Evolutionary conservation across 139 green algal genomes (phyloP).

Genomic region (Parachlorella kessleri): DNA sequence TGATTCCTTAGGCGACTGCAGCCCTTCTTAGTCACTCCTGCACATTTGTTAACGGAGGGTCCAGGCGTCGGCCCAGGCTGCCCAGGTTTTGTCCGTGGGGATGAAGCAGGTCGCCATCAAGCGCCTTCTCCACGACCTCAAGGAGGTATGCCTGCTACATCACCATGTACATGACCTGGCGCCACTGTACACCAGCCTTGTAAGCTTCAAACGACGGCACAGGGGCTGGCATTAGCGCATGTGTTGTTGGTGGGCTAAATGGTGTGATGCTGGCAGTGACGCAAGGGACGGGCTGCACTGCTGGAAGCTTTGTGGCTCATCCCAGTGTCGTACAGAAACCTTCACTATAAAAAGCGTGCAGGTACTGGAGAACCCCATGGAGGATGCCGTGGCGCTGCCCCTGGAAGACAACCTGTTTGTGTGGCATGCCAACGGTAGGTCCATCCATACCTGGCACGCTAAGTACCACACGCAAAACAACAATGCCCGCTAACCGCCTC

Average conservation of each 20-base stretch:
- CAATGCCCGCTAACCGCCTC: too few relatives aligned
- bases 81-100: too few relatives aligned
- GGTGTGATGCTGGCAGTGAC: background rate
- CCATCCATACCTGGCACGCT: too few relatives aligned
- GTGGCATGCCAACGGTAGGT: constrained; percentile 23
- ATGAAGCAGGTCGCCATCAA: constrained; percentile 7
- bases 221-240: background rate
- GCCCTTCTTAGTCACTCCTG: too few relatives aligned
- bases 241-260: background rate
- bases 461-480: too few relatives aligned
- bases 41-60: too few relatives aligned
- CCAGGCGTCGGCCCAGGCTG: too few relatives aligned
- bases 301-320: background rate
- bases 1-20: too few relatives aligned
- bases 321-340: background rate
- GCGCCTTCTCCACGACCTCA: constrained; percentile 10
- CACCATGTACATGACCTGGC: background rate
- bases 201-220: background rate
- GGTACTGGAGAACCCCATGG: constrained; percentile 11
- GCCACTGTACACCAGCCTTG: background rate
- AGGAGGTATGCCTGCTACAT: constrained; percentile 3
- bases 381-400: background rate
- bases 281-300: too few relatives aligned
- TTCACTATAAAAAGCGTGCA: background rate
- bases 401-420: constrained; percentile 4